These are phyloP conservation scores for Caloboletus inedulis DNA, from an alignment of 1,284 basidiomycete genomes.

Conservation along the genomic window DNA sequence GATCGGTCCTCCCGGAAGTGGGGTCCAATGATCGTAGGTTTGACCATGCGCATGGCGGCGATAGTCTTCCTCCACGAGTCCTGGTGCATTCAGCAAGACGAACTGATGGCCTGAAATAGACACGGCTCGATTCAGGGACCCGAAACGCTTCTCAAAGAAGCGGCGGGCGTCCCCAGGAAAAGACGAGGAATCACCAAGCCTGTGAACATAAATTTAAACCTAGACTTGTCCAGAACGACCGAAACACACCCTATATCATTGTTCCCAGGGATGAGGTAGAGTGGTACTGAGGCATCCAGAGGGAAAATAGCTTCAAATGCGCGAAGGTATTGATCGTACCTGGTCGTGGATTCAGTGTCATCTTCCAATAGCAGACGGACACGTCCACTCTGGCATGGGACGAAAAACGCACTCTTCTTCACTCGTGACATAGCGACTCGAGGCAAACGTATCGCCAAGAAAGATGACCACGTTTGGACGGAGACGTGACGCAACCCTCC, in stretches of 20 bases:
- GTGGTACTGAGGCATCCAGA: constrained; percentile 38
- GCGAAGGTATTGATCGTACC: constrained; percentile 65
- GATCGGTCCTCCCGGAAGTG: constrained; percentile 56
- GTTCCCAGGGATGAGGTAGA: constrained; percentile 83
- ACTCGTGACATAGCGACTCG: constrained; percentile 62
- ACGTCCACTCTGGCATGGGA: constrained; percentile 18
- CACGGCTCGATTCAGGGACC: constrained; percentile 52
- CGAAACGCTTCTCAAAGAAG: constrained; percentile 69
- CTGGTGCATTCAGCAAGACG: constrained; percentile 72
- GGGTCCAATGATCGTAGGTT: constrained; percentile 56
- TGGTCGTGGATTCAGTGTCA: constrained; percentile 27
- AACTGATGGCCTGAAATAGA: constrained; percentile 68
- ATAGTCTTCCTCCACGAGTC: constrained; percentile 79
- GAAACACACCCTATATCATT: constrained; percentile 73
- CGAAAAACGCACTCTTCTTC: constrained; percentile 76
- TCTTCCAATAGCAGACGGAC: neutral
- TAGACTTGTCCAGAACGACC: neutral
- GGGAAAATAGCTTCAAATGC: constrained; percentile 71
- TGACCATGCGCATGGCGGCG: constrained; percentile 48
- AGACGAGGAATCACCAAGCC: constrained; percentile 54
- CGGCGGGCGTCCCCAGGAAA: constrained; percentile 60
- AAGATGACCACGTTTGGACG: constrained; percentile 75
- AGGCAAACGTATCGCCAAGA: constrained; percentile 88
- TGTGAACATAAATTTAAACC: constrained; percentile 22
- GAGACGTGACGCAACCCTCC: constrained; percentile 63